phyloP scores from a whole-genome alignment of 2,329 filamentous ascomycete genomes.

The Neopestalotiopsis sp. region DNA sequence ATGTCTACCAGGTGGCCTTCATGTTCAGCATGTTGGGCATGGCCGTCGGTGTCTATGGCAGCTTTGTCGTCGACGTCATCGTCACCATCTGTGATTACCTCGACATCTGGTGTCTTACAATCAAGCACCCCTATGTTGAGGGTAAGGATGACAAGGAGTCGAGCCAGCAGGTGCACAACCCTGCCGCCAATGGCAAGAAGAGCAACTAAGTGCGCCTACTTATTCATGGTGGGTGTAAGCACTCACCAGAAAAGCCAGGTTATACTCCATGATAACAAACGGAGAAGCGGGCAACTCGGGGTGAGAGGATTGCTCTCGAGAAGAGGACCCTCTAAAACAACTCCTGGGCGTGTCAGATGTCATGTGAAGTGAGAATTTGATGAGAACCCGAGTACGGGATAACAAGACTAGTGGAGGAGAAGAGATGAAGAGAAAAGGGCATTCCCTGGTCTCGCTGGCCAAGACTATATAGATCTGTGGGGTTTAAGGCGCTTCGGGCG shows the following conservation, averaged over 20 bases:
- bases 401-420: not conserved
- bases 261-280: not conserved
- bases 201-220: not conserved
- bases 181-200: constrained; percentile 13
- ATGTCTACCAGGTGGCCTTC: constrained; percentile 88
- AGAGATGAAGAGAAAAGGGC: not conserved
- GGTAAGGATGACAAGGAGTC: constrained; percentile 46
- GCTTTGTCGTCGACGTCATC: constrained; percentile 96
- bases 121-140: constrained; percentile 79
- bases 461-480: not conserved
- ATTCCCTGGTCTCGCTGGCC: not conserved
- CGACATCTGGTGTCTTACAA: constrained; percentile 97
- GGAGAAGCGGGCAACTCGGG: not conserved
- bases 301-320: not conserved
- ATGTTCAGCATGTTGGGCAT: constrained; percentile 87
- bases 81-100: constrained; percentile 97
- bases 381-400: not conserved
- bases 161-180: constrained; percentile 12
- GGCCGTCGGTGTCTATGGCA: constrained; percentile 90
- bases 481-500: not conserved
- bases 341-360: not conserved
- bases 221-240: not conserved
- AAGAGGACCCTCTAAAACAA: not conserved
- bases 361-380: not conserved
- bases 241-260: not conserved